Evolutionary conservation across 2,329 filamentous ascomycete species (phyloP).

Genomic region (Fusarium drepaniforme): DNA sequence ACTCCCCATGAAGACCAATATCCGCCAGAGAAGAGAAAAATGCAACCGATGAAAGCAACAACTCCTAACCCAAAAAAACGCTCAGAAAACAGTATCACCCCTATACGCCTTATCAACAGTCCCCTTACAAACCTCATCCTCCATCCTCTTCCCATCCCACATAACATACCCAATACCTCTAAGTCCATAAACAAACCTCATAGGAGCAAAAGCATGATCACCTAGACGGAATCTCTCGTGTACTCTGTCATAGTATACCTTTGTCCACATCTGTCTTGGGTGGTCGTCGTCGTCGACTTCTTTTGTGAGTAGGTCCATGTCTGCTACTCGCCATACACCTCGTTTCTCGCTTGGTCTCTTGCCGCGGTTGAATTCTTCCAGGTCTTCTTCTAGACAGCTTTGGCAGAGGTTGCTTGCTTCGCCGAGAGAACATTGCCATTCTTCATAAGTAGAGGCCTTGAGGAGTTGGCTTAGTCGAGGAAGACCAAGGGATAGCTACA

Average conservation of each 20-base stretch:
- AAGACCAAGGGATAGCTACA: constrained; percentile 34
- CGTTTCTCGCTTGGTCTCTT: constrained; percentile 3
- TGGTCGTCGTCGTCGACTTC: constrained; percentile 30
- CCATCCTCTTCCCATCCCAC: constrained; percentile 38
- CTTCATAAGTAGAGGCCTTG: constrained; percentile 26
- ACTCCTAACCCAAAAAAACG: not conserved
- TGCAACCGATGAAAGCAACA: not conserved
- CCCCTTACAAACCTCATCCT: constrained; percentile 26
- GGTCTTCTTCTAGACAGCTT: constrained; percentile 31
- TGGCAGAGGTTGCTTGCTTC: constrained; percentile 12
- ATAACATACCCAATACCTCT: constrained; percentile 37
- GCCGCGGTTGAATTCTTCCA: constrained; percentile 27
- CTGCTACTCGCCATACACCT: constrained; percentile 25
- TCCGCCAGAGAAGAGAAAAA: not conserved
- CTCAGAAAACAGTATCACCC: constrained; percentile 33
- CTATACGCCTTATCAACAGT: constrained; percentile 32
- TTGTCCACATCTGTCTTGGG: constrained; percentile 33
- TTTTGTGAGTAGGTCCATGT: constrained; percentile 32
- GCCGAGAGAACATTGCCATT: constrained; percentile 32
- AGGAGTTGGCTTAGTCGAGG: constrained; percentile 26
- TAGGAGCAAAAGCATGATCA: constrained; percentile 25
- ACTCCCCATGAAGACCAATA: not conserved
- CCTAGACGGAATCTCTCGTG: constrained; percentile 33
- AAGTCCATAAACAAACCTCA: constrained; percentile 35
- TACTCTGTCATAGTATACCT: constrained; percentile 29